Percentiles rank a stretch among this genome's conserved stretches.
These are phyloP conservation scores for Dovyalis caffra DNA, from an alignment of 345 rosid genomes.

Conservation along the genomic window DNA sequence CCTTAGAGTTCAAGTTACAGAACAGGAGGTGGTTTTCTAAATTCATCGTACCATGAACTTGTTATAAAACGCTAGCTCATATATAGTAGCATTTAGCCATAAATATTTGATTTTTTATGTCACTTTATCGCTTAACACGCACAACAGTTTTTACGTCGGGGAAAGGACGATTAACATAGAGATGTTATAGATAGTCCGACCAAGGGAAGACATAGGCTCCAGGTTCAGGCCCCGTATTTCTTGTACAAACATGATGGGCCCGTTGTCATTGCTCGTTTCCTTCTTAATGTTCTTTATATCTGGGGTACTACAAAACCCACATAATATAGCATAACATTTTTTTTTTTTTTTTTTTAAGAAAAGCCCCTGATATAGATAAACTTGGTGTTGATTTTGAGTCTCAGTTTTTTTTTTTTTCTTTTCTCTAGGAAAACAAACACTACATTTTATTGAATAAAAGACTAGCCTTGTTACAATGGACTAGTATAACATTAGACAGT, in stretches of 20 bases:
- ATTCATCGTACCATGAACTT: background rate
- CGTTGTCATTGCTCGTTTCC: background rate
- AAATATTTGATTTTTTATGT: no score
- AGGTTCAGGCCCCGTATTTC: background rate
- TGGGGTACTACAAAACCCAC: no score
- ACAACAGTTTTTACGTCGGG: no score
- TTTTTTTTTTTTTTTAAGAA: background rate
- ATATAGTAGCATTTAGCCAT: background rate
- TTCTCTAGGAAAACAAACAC: no score
- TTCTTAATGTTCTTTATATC: background rate
- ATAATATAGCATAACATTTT: no score
- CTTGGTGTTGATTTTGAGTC: no score
- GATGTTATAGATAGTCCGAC: background rate
- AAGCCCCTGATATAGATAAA: background rate
- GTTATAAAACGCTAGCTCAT: no score
- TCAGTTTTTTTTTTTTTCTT: no score
- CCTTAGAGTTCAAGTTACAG: background rate
- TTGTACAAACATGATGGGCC: background rate
- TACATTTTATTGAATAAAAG: no score
- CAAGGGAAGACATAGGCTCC: background rate
- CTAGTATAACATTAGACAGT: no score
- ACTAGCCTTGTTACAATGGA: no score
- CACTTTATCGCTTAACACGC: no score
- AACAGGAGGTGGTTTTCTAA: background rate
- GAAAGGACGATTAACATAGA: background rate